Evolutionary conservation across 2,329 filamentous ascomycete genomes (phyloP), one percentile per base, ranked within the genome.

Genomic region (Sporothrix sp.): DNA sequence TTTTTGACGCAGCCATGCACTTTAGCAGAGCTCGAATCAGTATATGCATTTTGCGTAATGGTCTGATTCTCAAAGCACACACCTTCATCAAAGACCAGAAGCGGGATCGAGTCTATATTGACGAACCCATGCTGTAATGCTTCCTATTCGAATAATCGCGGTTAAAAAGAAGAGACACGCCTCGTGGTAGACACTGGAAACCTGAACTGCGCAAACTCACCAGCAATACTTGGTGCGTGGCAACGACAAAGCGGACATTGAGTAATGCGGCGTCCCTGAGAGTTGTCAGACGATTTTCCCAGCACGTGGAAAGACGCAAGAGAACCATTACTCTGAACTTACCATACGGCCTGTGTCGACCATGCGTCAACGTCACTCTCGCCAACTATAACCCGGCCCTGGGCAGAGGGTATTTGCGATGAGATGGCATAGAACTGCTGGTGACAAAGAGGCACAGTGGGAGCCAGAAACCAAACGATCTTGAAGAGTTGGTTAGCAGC

Each of bases 11-110:
- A 91, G 61, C 89, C 82, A 61, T 95, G 88, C 9, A 85, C 88
- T 85, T 23, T 27, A 20, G 33, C 3, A 11, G 14, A n/a, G 3
- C 16, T 7, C 28, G 5, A 18, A 27, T 23, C 11, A 38, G 14
- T 25, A 25, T 2, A 33, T 30, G 13, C n/a, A n/a, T n/a, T n/a
- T 16, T 23, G 20, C 18, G 27, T 11, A 7, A 39, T 7, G 32
- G 25, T 14, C 16, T 7, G 8, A 16, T 4, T 30, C 13, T 11
- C 9, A 28, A 13, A n/a, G 35, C 20, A 55, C 66, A 49, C 61
- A 84, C 86, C 86, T 79, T 95, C 89, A 60, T 95, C 89, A 58
- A 95, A 85, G 0, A 95, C 75, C 14, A 94, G 66, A 4, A 95
- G 69, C 5, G 82, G 73, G 20, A 95, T 65, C 2, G 69, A 70